Evolutionary conservation across 2,329 filamentous ascomycete species (phyloP).

Genomic region (Ceratocystiopsis minuta): DNA sequence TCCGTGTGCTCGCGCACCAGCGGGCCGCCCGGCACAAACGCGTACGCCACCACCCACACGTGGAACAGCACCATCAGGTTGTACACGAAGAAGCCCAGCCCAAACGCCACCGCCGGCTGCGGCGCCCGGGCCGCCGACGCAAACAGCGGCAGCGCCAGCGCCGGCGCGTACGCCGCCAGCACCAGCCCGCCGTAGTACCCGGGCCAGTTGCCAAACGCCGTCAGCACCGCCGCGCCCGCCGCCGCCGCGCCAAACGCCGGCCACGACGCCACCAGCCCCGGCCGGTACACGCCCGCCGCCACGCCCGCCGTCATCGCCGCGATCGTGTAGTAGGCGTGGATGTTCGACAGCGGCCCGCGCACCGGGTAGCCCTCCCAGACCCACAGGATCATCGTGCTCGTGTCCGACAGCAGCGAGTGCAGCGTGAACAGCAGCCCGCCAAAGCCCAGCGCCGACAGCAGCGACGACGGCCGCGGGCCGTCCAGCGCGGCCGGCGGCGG

Average conservation of each 20-base stretch:
- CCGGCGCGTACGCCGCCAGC: slow-evolving; percentile 65
- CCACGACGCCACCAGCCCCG: slow-evolving; percentile 59
- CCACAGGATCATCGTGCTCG: slow-evolving; percentile 98
- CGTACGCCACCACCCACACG: slow-evolving; percentile 96
- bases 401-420: slow-evolving; percentile 86
- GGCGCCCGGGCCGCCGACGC: slow-evolving; percentile 52
- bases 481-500: too few species aligned
- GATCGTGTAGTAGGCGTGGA: slow-evolving; percentile 79
- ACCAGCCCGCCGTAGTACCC: slow-evolving; percentile 74
- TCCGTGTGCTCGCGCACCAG: slow-evolving; percentile 87
- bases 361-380: slow-evolving; percentile 94
- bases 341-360: slow-evolving; percentile 67
- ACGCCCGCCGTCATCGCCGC: slow-evolving; percentile 74
- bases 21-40: slow-evolving; percentile 88
- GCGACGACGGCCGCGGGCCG: background rate
- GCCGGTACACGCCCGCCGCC: slow-evolving; percentile 55
- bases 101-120: slow-evolving; percentile 64
- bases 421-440: slow-evolving; percentile 75
- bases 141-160: slow-evolving; percentile 58
- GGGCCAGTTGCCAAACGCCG: slow-evolving; percentile 62
- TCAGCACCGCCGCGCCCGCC: slow-evolving; percentile 61
- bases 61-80: slow-evolving; percentile 94
- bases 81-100: slow-evolving; percentile 76
- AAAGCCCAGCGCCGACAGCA: slow-evolving; percentile 56
- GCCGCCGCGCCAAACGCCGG: slow-evolving; percentile 61